Percentiles rank a stretch among this genome's conserved stretches.
Conservation (phyloP, 495 filamentous ascomycete genomes). For the Xylaria curta region DNA sequence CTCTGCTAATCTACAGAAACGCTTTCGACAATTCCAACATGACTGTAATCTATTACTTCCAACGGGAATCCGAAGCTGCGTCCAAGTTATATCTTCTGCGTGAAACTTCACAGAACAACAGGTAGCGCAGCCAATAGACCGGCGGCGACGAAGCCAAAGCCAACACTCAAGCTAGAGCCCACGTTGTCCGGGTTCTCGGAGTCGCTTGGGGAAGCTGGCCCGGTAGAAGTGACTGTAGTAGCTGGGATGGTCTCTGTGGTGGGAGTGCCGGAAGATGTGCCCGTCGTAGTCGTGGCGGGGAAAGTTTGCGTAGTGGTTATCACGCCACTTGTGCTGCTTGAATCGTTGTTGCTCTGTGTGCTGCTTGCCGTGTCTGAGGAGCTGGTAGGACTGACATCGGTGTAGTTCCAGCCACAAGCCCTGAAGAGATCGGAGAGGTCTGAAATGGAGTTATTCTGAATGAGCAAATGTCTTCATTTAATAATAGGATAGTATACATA, state of each 20-base stretch:
- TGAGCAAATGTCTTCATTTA: background rate
- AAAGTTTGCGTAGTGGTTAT: background rate
- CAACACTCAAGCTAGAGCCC: background rate
- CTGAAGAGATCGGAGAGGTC: constrained; percentile 8
- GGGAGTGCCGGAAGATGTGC: background rate
- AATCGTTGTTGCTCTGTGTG: background rate
- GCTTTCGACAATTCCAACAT: background rate
- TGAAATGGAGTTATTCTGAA: background rate
- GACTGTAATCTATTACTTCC: background rate
- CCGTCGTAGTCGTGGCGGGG: background rate
- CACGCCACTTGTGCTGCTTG: constrained; percentile 9
- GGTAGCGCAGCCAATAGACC: constrained; percentile 18
- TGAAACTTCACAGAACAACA: background rate
- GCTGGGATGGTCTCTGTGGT: constrained; percentile 12
- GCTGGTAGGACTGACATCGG: constrained; percentile 2
- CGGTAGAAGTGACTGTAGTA: constrained; percentile 4
- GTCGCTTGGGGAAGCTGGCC: constrained; percentile 3
- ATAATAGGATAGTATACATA: background rate
- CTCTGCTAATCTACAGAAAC: background rate
- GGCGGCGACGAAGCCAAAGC: background rate
- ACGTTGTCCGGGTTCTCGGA: constrained; percentile 5
- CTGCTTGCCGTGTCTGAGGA: constrained; percentile 7
- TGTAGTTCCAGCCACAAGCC: constrained; percentile 13
- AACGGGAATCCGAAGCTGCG: background rate
- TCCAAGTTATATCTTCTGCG: background rate